These are phyloP conservation scores for Geotrichum citri-aurantii DNA, from an alignment of 1,139 yeast genomes.

Conservation along the genomic window DNA sequence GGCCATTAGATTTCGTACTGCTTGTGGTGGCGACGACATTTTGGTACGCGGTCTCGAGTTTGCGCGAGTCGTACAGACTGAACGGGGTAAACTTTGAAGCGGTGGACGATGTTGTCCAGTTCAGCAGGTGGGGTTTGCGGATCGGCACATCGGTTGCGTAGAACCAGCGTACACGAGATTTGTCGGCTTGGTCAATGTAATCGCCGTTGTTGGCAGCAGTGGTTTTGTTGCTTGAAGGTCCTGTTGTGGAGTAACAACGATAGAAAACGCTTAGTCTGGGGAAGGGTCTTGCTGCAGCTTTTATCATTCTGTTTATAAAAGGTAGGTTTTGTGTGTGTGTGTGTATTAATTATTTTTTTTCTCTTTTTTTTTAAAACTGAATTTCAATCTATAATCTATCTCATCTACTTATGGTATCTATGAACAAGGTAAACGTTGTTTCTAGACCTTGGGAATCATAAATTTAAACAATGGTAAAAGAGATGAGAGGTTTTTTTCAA, in stretches of 20 bases:
- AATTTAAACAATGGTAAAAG: no score
- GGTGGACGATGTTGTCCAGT: slow-evolving; percentile 33
- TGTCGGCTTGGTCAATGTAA: background rate
- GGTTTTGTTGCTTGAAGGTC: background rate
- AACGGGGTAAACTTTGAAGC: slow-evolving; percentile 70
- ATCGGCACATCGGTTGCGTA: slow-evolving; percentile 76
- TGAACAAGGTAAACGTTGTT: no score
- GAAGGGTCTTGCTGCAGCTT: background rate
- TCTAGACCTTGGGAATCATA: no score
- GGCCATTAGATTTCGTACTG: background rate
- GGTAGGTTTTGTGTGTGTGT: no score
- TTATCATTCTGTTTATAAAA: background rate
- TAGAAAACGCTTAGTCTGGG: background rate
- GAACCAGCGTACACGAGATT: slow-evolving; percentile 50
- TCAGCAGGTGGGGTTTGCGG: slow-evolving; percentile 53
- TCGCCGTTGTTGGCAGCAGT: background rate
- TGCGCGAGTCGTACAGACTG: slow-evolving; percentile 53
- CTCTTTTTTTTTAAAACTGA: background rate
- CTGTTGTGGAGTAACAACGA: background rate
- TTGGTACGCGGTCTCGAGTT: slow-evolving; percentile 51
- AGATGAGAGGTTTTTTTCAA: no score
- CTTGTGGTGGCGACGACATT: slow-evolving; percentile 2
- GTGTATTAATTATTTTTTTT: background rate
- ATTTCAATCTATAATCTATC: background rate
- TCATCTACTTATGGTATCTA: no score